phyloP scores from a whole-genome alignment of 305 asterid genomes.

The Plantago coronopus region DNA sequence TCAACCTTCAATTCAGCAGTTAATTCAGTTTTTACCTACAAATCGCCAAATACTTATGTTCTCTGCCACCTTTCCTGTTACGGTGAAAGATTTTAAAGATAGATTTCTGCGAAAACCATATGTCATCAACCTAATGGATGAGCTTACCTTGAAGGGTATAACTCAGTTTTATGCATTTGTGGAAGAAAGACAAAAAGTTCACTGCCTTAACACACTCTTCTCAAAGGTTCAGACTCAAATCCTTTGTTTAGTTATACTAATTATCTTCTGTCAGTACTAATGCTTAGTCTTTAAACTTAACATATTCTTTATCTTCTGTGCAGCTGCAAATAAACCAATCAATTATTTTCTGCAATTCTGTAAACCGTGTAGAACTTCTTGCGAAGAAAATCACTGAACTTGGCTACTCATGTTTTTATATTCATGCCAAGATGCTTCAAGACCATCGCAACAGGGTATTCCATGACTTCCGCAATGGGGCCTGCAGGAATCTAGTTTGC shows the following conservation, averaged over 20 bases:
- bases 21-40: slow-evolving; percentile 57
- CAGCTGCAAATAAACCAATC: slow-evolving; percentile 98
- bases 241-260: neutral
- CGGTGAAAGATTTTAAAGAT: slow-evolving; percentile 83
- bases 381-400: slow-evolving; percentile 97
- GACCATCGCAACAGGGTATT: slow-evolving; percentile 95
- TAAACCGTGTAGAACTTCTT: slow-evolving; percentile 88
- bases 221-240: slow-evolving; percentile 53
- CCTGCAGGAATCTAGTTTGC: slow-evolving; percentile 98
- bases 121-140: slow-evolving; percentile 89
- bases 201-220: slow-evolving; percentile 90
- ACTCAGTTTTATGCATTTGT: slow-evolving; percentile 92
- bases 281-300: slow-evolving; percentile 17
- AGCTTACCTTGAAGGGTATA: slow-evolving; percentile 95
- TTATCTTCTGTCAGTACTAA: slow-evolving; percentile 14
- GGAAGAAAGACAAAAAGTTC: slow-evolving; percentile 96
- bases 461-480: slow-evolving; percentile 94
- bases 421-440: slow-evolving; percentile 98
- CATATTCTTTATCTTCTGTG: slow-evolving; percentile 19
- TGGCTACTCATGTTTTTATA: slow-evolving; percentile 93
- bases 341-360: slow-evolving; percentile 93
- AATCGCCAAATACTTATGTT: slow-evolving; percentile 88
- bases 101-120: slow-evolving; percentile 74
- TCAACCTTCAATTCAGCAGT: slow-evolving; percentile 84
- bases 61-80: slow-evolving; percentile 93